These are phyloP conservation scores for Cladorrhinum sp. DNA, from an alignment of 2,329 filamentous ascomycete genomes.

Conservation along the genomic window DNA sequence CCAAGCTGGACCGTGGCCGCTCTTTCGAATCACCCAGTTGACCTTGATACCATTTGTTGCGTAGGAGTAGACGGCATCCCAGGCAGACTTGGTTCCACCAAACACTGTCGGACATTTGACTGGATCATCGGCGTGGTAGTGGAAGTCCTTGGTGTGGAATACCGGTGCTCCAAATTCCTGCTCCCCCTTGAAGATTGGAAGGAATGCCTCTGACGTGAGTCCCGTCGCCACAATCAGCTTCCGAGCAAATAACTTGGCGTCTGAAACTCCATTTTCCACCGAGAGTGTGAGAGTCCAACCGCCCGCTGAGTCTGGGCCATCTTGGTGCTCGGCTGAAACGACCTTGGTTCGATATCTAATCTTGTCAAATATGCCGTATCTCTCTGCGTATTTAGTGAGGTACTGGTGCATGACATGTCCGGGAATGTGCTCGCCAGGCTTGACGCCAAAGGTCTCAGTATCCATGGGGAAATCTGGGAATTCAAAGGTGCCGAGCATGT, in stretches of 20 bases:
- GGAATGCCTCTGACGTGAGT: slow-evolving; percentile 48
- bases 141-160: slow-evolving; percentile 50
- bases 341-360: slow-evolving; percentile 43
- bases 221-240: slow-evolving; percentile 56
- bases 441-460: slow-evolving; percentile 47
- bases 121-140: slow-evolving; percentile 39
- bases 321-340: slow-evolving; percentile 41
- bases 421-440: slow-evolving; percentile 46
- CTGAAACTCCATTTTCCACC: slow-evolving; percentile 19
- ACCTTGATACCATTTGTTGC: slow-evolving; percentile 54
- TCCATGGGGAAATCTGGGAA: slow-evolving; percentile 72
- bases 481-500: slow-evolving; percentile 69
- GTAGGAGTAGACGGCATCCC: slow-evolving; percentile 62
- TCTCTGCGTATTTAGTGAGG: slow-evolving; percentile 42
- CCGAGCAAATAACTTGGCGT: slow-evolving; percentile 36
- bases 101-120: slow-evolving; percentile 52
- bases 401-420: slow-evolving; percentile 48
- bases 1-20: slow-evolving; percentile 57
- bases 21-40: slow-evolving; percentile 56
- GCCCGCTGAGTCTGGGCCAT: slow-evolving; percentile 25
- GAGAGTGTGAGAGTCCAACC: slow-evolving; percentile 40
- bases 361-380: slow-evolving; percentile 40
- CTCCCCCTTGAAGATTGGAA: slow-evolving; percentile 47
- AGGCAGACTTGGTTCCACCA: slow-evolving; percentile 63
- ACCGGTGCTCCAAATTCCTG: slow-evolving; percentile 45